phyloP scores from a whole-genome alignment of 2,329 filamentous ascomycete species.

The Teratosphaeria epicoccoides region DNA sequence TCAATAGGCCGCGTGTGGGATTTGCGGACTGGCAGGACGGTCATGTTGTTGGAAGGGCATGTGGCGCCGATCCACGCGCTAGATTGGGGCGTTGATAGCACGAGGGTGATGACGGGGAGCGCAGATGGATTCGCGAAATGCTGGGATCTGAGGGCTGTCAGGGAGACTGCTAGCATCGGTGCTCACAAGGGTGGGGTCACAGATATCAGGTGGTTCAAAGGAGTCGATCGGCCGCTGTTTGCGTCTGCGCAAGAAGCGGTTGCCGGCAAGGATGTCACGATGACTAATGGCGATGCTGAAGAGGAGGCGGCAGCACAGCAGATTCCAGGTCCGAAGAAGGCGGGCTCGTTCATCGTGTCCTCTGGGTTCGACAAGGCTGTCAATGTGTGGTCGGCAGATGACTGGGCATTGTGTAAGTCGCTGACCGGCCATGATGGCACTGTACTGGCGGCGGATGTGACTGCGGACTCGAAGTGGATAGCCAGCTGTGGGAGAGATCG shows the following conservation, averaged over 20 bases:
- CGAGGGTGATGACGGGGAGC: conserved; percentile 85
- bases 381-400: conserved; percentile 91
- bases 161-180: conserved; percentile 71
- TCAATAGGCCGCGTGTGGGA: conserved; percentile 96
- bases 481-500: conserved; percentile 88
- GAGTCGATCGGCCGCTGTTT: conserved; percentile 60
- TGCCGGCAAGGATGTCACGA: conserved; percentile 42
- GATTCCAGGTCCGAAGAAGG: conserved; percentile 57
- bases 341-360: conserved; percentile 82
- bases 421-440: conserved; percentile 85
- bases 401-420: conserved; percentile 83
- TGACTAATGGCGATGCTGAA: conserved; percentile 12
- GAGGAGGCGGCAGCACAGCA: conserved; percentile 1
- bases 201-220: conserved; percentile 89
- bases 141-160: conserved; percentile 90
- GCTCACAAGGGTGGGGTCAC: conserved; percentile 87
- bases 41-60: conserved; percentile 90
- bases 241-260: conserved; percentile 42
- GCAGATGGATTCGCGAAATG: conserved; percentile 95
- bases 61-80: conserved; percentile 89
- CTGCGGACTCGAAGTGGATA: conserved; percentile 78
- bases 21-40: conserved; percentile 77
- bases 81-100: conserved; percentile 85
- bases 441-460: conserved; percentile 83
- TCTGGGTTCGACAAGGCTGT: conserved; percentile 90